phyloP scores from a whole-genome alignment of 2,329 filamentous ascomycete species.

The Phaeoacremonium minimum region DNA sequence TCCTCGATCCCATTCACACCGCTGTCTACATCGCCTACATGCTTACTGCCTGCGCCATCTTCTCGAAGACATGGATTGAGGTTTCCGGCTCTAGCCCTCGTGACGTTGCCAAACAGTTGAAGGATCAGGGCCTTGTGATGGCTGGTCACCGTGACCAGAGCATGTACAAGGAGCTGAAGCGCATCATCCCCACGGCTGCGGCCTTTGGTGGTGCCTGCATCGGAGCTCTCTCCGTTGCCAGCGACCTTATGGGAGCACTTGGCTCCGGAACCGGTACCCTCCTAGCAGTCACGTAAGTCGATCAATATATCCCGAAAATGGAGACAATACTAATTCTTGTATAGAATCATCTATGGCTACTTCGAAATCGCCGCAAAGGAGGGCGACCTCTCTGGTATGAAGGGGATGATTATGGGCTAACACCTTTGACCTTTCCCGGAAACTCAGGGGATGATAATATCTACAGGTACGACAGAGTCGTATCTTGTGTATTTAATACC shows the following conservation, averaged over 20 bases:
- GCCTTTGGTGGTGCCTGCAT: constrained; percentile 99
- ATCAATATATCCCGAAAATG: neutral
- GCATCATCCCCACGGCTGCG: constrained; percentile 95
- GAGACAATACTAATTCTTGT: constrained; percentile 26
- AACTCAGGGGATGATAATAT: no score
- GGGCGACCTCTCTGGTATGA: constrained; percentile 84
- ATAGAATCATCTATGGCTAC: constrained; percentile 96
- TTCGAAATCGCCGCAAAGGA: constrained; percentile 99
- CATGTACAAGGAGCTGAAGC: constrained; percentile 99
- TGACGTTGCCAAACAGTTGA: constrained; percentile 98
- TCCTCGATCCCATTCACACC: constrained; percentile 95
- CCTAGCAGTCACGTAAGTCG: constrained; percentile 91
- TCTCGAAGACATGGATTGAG: constrained; percentile 99
- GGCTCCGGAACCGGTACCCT: constrained; percentile 97
- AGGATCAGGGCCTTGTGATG: constrained; percentile 99
- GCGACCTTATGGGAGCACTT: constrained; percentile 91
- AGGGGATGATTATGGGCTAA: constrained; percentile 70
- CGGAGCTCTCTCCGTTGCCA: constrained; percentile 91
- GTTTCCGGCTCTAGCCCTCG: constrained; percentile 96
- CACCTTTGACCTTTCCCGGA: neutral
- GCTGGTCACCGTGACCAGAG: constrained; percentile 98
- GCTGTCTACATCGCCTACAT: constrained; percentile 95
- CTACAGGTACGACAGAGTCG: neutral
- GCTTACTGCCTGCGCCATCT: constrained; percentile 87
- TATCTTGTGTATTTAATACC: neutral